Evolutionary conservation across 1,284 basidiomycete species (phyloP), one percentile per base, ranked within the genome.

Genomic region (Microbotryum silenes-acaulis): DNA sequence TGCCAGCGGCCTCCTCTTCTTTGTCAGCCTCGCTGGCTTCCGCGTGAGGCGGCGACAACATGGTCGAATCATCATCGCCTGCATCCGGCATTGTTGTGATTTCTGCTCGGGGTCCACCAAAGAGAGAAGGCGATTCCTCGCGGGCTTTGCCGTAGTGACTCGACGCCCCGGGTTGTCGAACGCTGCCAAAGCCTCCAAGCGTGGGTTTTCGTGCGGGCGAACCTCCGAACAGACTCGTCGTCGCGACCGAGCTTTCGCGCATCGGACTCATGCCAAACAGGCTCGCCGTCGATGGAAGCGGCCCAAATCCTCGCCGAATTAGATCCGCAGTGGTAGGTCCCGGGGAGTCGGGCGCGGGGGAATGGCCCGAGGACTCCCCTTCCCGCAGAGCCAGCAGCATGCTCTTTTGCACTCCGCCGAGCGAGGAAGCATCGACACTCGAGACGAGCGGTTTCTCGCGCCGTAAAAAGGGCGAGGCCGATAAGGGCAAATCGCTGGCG

Each of bases 381-480:
- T 61, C 47, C 4, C 56, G 25, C 12, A 61, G 45, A 4, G 60
- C 55, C 23, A 45, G 20, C 7, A 57, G 46, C 9, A 57, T 47
- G n/a, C 18, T 53, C 55, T 57, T 61, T n/a, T 56, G 54, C 9
- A 52, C 54, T 10, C 59, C 59, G n/a, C 59, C 59, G 23, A 61
- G 49, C 27, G 54, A 49, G 29, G 23, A 33, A 1, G 37, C 59
- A 21, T 51, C 49, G 9, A 21, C 12, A 10, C 37, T 31, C 29
- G 49, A 44, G 54, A 61, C 59, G 54, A 61, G 54, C 31, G 21
- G 47, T 45, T 51, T 61, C 50, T 61, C 54, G 18, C 53, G 44
- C 16, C 66, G 53, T 16, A 68, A 44, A 59, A 68, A 68, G 4
- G 66, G 60, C n/a, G 59, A 61, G 27, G 66, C 66, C 10, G 62